These are phyloP conservation scores for Plasmodium cynomolgi DNA, from an alignment of 169 alveolate genomes.

Conservation along the genomic window DNA sequence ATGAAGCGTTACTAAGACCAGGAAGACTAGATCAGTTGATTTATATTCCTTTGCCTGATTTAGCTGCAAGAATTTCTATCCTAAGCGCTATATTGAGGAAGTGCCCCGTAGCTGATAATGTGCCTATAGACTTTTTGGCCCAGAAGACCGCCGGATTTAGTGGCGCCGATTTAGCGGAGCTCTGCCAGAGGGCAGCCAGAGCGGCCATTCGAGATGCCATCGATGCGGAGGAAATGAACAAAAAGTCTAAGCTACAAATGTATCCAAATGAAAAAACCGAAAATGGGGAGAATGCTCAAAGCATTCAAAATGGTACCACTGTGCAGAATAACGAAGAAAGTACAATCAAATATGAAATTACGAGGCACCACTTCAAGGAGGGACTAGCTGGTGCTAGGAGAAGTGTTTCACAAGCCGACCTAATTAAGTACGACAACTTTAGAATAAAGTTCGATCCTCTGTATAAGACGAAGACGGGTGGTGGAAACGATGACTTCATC, in stretches of 20 bases:
- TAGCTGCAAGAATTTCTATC: slow-evolving; percentile 96
- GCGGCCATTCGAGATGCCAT: slow-evolving; percentile 99
- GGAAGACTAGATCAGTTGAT: slow-evolving; percentile 99
- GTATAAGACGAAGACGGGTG: slow-evolving; percentile 94
- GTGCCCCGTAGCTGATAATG: slow-evolving; percentile 98
- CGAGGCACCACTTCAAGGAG: slow-evolving; percentile 98
- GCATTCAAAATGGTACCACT: slow-evolving; percentile 4
- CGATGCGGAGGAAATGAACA: slow-evolving; percentile 86
- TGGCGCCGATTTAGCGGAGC: slow-evolving; percentile 99
- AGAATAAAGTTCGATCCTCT: slow-evolving; percentile 98
- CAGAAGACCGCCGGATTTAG: slow-evolving; percentile 99
- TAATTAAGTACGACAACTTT: slow-evolving; percentile 96
- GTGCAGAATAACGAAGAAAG: slow-evolving; percentile 81
- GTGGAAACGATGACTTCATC: slow-evolving; percentile 87
- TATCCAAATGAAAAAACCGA: slow-evolving; percentile 62
- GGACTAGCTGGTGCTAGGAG: slow-evolving; percentile 98
- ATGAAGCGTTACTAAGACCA: slow-evolving; percentile 99
- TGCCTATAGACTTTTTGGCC: slow-evolving; percentile 97
- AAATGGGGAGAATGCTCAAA: slow-evolving; percentile 75
- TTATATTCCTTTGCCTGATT: slow-evolving; percentile 99
- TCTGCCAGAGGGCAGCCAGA: slow-evolving; percentile 99
- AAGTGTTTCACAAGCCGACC: slow-evolving; percentile 95
- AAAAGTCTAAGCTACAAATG: slow-evolving; percentile 77
- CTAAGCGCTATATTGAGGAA: slow-evolving; percentile 96
- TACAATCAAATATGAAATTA: slow-evolving; percentile 95